A percentile compares a stretch with the other conserved stretches of the same genome.
phyloP scores from a whole-genome alignment of 73 alveolate genomes.

The Diophrys sp. region DNA sequence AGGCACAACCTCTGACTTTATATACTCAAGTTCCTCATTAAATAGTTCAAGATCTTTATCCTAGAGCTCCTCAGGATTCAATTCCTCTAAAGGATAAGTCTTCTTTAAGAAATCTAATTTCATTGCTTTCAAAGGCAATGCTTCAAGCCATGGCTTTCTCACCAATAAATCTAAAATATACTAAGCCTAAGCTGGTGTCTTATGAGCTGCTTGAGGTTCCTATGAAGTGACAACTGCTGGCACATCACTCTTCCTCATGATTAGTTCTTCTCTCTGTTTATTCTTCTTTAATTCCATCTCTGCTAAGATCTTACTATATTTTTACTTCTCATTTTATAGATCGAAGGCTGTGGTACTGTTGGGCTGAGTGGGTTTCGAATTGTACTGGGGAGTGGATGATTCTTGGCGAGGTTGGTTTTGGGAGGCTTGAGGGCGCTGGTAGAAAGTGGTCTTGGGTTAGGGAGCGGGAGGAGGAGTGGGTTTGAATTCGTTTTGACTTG shows the following conservation, averaged over 20 bases:
- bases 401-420: no score
- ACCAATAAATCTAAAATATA: slow-evolving; percentile 7
- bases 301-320: background rate
- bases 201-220: slow-evolving; percentile 5
- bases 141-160: slow-evolving; percentile 38
- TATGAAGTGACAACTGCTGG: background rate
- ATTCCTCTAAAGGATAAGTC: slow-evolving; percentile 25
- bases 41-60: slow-evolving; percentile 21
- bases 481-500: no score
- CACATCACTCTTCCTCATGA: background rate
- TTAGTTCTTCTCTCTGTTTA: background rate
- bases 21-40: slow-evolving; percentile 20
- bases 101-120: slow-evolving; percentile 33
- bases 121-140: slow-evolving; percentile 30
- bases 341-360: background rate
- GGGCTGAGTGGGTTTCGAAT: no score
- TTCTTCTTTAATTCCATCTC: background rate
- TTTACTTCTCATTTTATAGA: background rate
- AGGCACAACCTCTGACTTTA: slow-evolving; percentile 13
- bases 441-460: no score
- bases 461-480: no score
- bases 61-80: background rate
- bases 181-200: slow-evolving; percentile 21
- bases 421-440: no score
- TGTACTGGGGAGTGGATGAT: no score